Evolutionary conservation across 2,329 filamentous ascomycete genomes (phyloP), one percentile per base, ranked within the genome.

Genomic region (Epichloe gansuensis): DNA sequence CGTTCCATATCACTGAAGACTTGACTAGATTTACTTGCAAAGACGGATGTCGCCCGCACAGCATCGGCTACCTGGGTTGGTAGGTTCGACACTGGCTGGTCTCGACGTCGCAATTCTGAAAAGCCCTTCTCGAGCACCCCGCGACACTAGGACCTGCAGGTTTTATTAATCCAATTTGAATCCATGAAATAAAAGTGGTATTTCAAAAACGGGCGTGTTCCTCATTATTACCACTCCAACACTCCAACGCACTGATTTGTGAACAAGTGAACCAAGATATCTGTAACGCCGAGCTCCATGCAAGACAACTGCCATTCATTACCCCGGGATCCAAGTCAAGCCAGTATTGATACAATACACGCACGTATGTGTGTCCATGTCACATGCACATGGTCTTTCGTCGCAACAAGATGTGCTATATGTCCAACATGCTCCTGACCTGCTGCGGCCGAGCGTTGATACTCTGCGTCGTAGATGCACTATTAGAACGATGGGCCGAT

Each of bases 401-500:
- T 43, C 5, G 5, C 42, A 25, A 44, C 15, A 44, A 8, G 1
- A 15, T 31, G 17, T 31, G 11, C 51, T 64, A 81, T 13, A 81
- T 60, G 58, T 81, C 78, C 58, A 81, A 57, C 78, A 81, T 81
- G 60, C 78, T 81, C 58, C 67, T 70, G 5, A 80, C 65, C 58
- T 77, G 72, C 60, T 78, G 75, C n/a, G 76, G 75, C 51, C 71
- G 71, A n/a, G 63, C 68, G 6, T 62, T 67, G 12, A 74, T 64
- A 5, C 75, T 78, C 45, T 69, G 63, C n/a, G 64, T 66, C 38
- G 76, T 76, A 45, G 64, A 69, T 1, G 68, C 66, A 56, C 75
- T 78, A 42, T 68, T 63, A 50, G 71, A 74, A 45, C 75, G 68
- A 34, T 66, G 67, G 11, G 62, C 65, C 58, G 60, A 15, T 65